Base-by-base conservation (phyloP, 2,329 filamentous ascomycete genomes). In the Pestalotiopsis sp. region DNA sequence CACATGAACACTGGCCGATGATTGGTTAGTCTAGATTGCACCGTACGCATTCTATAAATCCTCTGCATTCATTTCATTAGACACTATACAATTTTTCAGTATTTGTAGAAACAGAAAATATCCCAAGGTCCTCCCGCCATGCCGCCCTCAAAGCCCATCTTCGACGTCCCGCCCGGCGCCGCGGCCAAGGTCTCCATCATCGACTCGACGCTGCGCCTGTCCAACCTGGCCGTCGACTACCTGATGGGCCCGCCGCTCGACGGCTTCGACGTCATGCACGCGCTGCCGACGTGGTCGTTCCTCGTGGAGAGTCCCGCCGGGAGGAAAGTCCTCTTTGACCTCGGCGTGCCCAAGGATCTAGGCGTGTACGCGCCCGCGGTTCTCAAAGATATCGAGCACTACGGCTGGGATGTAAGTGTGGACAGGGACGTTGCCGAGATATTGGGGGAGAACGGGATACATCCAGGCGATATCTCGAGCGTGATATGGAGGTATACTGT, bases 251-350 rank as follows among this genome's bases (percentile, higher is more conserved):
- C 63, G 12, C 63, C 45, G 17, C 45, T 66, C 25, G 13, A 66
- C 9, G 49, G 49, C 3, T 66, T 66, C 23, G 63, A 66, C 12
- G 17, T 39, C 31, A 4, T 66, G 23, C 11, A 66, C 27, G 17
- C n/a, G 5, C 25, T 57, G 20, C 41, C 63, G 5, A 57, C 63
- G 5, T 66, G 63, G 63, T 59, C 52, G 4, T 67, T 67, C n/a
- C 31, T 67, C 4, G 56, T 67, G n/a, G 65, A 67, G 25, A 59
- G 56, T 14, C 17, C 52, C 14, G 9, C 52, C 13, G 65, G 65
- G n/a, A 13, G 31, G 5, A 67, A 67, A 11, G 52, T 61, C 6
- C 14, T 67, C 12, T 67, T 67, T 36, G 65, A 67, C 36, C 56
- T 67, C 5, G 52, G 52, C 20, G 23, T 67, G 7, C 56, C 52